These are phyloP conservation scores for Solanum sparsipilum DNA, from an alignment of 257 asterid species.

Conservation along the genomic window DNA sequence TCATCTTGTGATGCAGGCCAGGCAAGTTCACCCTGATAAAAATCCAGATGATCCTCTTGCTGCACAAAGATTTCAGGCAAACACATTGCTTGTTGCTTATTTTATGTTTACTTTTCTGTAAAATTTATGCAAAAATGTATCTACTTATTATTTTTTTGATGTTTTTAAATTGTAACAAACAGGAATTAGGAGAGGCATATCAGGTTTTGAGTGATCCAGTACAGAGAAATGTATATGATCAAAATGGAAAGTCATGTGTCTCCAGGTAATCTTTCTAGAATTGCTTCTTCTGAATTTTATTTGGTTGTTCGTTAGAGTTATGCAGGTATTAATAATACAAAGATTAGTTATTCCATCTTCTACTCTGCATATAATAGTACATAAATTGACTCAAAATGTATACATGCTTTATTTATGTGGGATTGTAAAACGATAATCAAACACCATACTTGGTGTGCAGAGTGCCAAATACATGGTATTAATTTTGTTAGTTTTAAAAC, in stretches of 20 bases:
- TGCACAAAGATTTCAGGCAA: conserved; percentile 85
- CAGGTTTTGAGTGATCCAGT: conserved; percentile 80
- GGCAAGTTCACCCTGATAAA: conserved; percentile 91
- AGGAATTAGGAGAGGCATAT: conserved; percentile 89
- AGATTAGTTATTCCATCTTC: background rate
- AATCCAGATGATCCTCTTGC: conserved; percentile 83
- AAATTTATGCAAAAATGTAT: background rate
- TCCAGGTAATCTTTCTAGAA: conserved; percentile 39
- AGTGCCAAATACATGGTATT: background rate
- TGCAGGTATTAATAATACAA: background rate
- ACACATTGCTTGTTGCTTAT: background rate
- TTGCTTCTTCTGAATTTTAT: background rate
- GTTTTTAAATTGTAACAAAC: background rate
- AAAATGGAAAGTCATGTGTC: conserved; percentile 60
- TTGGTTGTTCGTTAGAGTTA: background rate
- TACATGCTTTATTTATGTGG: background rate
- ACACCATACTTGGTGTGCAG: background rate
- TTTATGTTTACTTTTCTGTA: background rate
- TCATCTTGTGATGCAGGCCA: conserved; percentile 43
- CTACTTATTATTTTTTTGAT: background rate
- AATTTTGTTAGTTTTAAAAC: background rate
- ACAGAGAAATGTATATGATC: conserved; percentile 72
- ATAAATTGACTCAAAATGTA: background rate
- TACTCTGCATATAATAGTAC: background rate
- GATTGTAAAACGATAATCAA: background rate